Evolutionary conservation across 2,329 filamentous ascomycete genomes (phyloP), one percentile per base, ranked within the genome.

Genomic region (Nakataea oryzae): DNA sequence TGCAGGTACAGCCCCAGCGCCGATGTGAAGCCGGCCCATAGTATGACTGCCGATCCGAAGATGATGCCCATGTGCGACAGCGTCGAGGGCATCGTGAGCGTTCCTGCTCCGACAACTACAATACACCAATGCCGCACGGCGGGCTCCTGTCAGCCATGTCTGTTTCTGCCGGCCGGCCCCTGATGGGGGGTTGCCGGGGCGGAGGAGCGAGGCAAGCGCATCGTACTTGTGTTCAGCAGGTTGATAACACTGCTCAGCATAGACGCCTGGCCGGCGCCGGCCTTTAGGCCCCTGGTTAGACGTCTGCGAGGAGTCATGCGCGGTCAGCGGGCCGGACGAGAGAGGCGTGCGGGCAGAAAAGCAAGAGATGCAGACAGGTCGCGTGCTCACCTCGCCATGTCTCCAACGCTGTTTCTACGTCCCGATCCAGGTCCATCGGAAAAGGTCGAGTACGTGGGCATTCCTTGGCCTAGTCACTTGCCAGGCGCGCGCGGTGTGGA

Each of bases 1-100:
- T 99, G 95, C 8, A 99, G 86, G 73, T 97, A 99, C 34, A 99
- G 84, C 27, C 95, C 95, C 70, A 99, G 96, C 58, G 90, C 91
- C 27, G 93, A 87, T 4, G 91, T 95, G 54, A 92, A 72, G 59
- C 90, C 95, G 34, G 93, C 93, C 93, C 95, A 99, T 21, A 96
- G 61, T 64, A 99, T 95, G 56, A 97, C 85, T 62, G 93, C 76
- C 41, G 87, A 82, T 56, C 95, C 95, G 34, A 97, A 82, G 66
- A 90, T 79, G 67, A 99, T 93, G 70, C 95, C 95, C 86, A 97
- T 96, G 70, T 96, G 92, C 17, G 92, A 95, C 75, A 99, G 86
- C 57, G 95, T 93, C 7, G 91, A 87, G n/a, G 93, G 93, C 93
- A 97, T 87, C 59, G 93, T 95, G 55, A 99, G 85, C 2, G 96